Conservation (phyloP, 495 filamentous ascomycete genomes). For the Corynascus novoguineensis region DNA sequence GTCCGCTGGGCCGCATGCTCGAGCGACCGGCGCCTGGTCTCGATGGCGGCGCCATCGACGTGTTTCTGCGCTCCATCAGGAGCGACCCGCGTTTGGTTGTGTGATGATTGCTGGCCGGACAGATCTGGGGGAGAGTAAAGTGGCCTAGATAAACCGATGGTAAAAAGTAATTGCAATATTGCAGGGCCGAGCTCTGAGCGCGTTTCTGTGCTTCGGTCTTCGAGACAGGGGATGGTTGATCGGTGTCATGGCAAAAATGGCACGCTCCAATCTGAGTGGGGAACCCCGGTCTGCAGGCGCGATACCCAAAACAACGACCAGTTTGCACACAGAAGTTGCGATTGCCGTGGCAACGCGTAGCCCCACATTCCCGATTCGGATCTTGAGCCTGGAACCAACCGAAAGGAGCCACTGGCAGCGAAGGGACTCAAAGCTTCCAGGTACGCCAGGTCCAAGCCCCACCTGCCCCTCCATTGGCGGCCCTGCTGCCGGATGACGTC, state of each 20-base stretch:
- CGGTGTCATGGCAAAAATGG: slow-evolving; percentile 5
- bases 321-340: background rate
- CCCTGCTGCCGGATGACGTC: slow-evolving; percentile 19
- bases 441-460: background rate
- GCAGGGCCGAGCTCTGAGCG: background rate
- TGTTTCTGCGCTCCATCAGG: slow-evolving; percentile 32
- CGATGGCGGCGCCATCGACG: slow-evolving; percentile 22
- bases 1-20: slow-evolving; percentile 29
- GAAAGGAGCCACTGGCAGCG: no score
- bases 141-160: slow-evolving; percentile 3
- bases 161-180: slow-evolving; percentile 1
- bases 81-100: slow-evolving; percentile 19
- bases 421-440: no score
- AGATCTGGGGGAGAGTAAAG: background rate
- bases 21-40: slow-evolving; percentile 19
- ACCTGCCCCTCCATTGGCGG: slow-evolving; percentile 16
- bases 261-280: slow-evolving; percentile 7
- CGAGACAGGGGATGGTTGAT: slow-evolving; percentile 1
- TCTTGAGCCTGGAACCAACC: no score
- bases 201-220: background rate
- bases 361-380: background rate
- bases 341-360: slow-evolving; percentile 17
- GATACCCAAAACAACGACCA: slow-evolving; percentile 15
- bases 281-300: slow-evolving; percentile 14
- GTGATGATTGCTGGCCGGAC: background rate